These are phyloP conservation scores for Barbatosphaeria neglecta DNA, from an alignment of 495 filamentous ascomycete species.

Conservation along the genomic window DNA sequence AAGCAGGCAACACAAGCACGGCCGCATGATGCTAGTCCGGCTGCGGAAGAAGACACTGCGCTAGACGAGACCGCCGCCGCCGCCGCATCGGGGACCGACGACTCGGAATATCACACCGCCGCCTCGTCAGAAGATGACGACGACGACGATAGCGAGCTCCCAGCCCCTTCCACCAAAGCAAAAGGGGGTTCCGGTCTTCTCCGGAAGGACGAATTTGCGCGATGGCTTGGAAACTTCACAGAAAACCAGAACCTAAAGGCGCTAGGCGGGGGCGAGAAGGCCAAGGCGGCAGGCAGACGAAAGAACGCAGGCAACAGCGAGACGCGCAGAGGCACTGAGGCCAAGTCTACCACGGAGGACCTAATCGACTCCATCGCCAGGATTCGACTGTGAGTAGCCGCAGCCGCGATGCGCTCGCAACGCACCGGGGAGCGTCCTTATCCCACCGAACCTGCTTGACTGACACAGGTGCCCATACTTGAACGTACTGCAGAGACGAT, in stretches of 20 bases:
- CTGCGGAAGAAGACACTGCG: background rate
- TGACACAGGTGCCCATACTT: background rate
- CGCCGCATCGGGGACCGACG: background rate
- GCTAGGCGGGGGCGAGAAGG: too few relatives aligned
- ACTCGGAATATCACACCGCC: background rate
- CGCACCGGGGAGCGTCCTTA: too few relatives aligned
- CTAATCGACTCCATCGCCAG: background rate
- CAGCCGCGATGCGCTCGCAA: too few relatives aligned
- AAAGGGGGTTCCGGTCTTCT: too few relatives aligned
- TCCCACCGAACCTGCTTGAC: too few relatives aligned
- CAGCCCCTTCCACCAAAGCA: too few relatives aligned
- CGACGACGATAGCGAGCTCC: background rate
- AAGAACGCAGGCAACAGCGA: background rate
- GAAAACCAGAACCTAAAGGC: too few relatives aligned
- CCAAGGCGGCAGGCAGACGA: too few relatives aligned
- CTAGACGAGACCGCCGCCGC: too few relatives aligned
- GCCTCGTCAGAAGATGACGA: background rate
- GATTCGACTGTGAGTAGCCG: background rate
- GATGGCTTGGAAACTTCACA: too few relatives aligned
- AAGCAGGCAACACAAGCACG: conserved; percentile 5
- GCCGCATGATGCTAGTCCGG: background rate
- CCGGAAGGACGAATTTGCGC: too few relatives aligned
- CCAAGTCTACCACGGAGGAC: background rate
- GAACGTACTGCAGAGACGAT: background rate
- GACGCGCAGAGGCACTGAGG: background rate